Base-by-base conservation (phyloP, 2,329 filamentous ascomycete genomes). In the Neophaeococcomyces mojaviensis region DNA sequence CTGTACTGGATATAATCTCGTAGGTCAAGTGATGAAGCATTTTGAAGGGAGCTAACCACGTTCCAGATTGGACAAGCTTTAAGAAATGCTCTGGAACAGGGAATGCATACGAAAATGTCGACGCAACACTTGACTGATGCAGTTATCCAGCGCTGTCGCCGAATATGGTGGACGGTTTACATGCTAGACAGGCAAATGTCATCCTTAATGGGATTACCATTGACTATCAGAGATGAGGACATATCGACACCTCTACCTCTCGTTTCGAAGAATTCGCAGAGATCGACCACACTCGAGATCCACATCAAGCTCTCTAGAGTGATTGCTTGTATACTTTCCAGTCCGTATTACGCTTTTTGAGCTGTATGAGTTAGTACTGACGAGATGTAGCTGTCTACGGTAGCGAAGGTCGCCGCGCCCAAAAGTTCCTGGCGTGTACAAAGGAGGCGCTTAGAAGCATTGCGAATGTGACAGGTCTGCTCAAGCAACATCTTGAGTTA, bases 161-260 rank as follows among this genome's bases (percentile, higher is more conserved):
- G 67, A 28, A 63, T 73, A 8, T 78, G 73, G 72, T 77, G 73
- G 73, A 77, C 74, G 0, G 64, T 75, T 0, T 76, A 74, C 33
- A 63, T 77, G 1, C 58, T 77, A 1, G 74, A 77, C 44, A 65
- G 73, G 2, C 68, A 77, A 51, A 74, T 77, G 66, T 73, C 72
- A 1, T 73, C 72, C 0, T 50, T 77, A 2, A 74, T 77, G 68
- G 74, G 74, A 0, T 50, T 75, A 0, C 74, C 75, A 0, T 66
- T 70, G 37, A 68, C 70, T 0, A 63, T 77, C 2, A 61, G 64
- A 16, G 72, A 77, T 32, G 68, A 74, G n/a, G 70, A 77, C 34
- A 67, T 79, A 0, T 64, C 69, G 6, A 68, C 70, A 1, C 62
- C 64, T 4, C 62, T 74, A 5, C 71, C 76, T n/a, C n/a, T n/a